phyloP scores from a whole-genome alignment of 208 protist species.

The Acanthamoeba culbertsoni region DNA sequence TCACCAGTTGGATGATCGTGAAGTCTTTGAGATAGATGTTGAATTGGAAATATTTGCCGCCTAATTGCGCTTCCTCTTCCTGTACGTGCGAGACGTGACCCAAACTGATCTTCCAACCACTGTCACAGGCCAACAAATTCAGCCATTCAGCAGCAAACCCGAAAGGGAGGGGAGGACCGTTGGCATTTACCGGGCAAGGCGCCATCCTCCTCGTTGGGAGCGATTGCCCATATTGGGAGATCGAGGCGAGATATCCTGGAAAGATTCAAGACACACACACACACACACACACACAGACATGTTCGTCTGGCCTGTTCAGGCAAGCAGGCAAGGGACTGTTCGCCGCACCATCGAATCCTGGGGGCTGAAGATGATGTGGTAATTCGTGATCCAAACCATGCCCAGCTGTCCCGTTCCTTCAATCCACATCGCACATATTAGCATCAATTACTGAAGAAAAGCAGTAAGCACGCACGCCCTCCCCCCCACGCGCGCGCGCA shows the following conservation, averaged over 20 bases:
- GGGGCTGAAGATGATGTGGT: constrained; percentile 28
- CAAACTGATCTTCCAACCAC: constrained; percentile 4
- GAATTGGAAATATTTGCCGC: constrained; percentile 50
- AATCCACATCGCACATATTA: not conserved
- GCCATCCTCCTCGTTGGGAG: too few species aligned
- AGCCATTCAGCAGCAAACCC: too few species aligned
- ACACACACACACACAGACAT: too few species aligned
- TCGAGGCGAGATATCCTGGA: too few species aligned
- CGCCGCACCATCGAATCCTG: not conserved
- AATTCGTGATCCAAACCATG: constrained; percentile 13
- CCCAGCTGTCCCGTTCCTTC: not conserved
- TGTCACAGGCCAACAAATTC: not conserved
- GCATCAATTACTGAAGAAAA: not conserved
- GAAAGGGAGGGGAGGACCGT: too few species aligned
- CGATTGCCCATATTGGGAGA: too few species aligned
- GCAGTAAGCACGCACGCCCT: not conserved
- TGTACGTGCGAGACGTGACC: not conserved
- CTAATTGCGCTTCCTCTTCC: not conserved
- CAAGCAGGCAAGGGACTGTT: not conserved
- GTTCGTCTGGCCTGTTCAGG: too few species aligned
- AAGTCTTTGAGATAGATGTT: constrained; percentile 52
- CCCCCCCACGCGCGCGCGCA: too few species aligned
- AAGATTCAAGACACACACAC: too few species aligned
- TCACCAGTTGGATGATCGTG: constrained; percentile 31
- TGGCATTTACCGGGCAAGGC: too few species aligned